These are phyloP conservation scores for Fusarium begoniae DNA, from an alignment of 2,329 filamentous ascomycete species.

Conservation along the genomic window DNA sequence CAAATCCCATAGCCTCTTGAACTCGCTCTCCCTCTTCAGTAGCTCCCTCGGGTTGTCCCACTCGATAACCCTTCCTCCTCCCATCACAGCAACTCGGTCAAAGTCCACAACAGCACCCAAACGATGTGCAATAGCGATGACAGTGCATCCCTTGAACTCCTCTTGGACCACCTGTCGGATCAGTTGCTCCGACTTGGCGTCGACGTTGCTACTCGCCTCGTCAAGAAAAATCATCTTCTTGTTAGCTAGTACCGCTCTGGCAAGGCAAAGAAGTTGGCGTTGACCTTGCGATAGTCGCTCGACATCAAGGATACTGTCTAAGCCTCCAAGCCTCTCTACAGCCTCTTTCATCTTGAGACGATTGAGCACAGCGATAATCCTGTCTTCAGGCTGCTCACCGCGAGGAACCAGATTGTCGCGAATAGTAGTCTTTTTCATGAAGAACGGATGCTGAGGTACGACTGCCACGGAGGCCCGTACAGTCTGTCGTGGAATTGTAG, in stretches of 20 bases:
- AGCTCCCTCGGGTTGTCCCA: slow-evolving; percentile 19
- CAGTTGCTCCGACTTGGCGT: slow-evolving; percentile 46
- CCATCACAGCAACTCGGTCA: slow-evolving; percentile 20
- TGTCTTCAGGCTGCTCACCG: slow-evolving; percentile 6
- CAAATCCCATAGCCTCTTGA: slow-evolving; percentile 19
- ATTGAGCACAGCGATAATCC: slow-evolving; percentile 51
- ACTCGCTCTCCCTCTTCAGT: slow-evolving; percentile 14
- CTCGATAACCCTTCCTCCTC: slow-evolving; percentile 12
- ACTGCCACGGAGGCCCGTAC: slow-evolving; percentile 49
- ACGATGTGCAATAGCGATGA: slow-evolving; percentile 56
- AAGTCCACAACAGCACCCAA: slow-evolving; percentile 9
- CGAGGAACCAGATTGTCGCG: slow-evolving; percentile 60
- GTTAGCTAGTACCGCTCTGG: slow-evolving; percentile 48
- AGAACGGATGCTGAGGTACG: slow-evolving; percentile 62
- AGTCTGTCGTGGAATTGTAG: slow-evolving; percentile 31
- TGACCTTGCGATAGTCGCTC: slow-evolving; percentile 53
- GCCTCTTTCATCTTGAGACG: neutral
- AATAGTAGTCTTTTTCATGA: slow-evolving; percentile 56
- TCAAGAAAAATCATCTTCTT: slow-evolving; percentile 51
- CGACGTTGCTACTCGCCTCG: slow-evolving; percentile 50
- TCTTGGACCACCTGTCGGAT: slow-evolving; percentile 47
- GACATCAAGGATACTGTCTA: slow-evolving; percentile 47
- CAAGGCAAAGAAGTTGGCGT: slow-evolving; percentile 55
- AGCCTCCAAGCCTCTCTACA: slow-evolving; percentile 47
- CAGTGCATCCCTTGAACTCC: slow-evolving; percentile 57